Evolutionary conservation across 2,329 filamentous ascomycete species (phyloP), one percentile per base, ranked within the genome.

Genomic region (Rachicladosporium sp.): DNA sequence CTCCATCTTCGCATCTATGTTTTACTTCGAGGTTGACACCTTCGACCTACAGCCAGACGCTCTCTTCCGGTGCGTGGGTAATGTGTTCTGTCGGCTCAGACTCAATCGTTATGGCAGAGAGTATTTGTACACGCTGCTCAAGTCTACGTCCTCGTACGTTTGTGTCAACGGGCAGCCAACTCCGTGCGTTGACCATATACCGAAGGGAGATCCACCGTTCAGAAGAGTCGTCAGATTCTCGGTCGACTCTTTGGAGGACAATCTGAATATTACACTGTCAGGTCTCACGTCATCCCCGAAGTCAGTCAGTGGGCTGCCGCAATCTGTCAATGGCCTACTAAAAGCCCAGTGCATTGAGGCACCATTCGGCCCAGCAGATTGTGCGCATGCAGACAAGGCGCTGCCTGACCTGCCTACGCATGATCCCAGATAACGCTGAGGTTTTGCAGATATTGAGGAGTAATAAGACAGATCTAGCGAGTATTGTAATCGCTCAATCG

Each of bases 1-100:
- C 33, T 45, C 46, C 7, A 47, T 53, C 27, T 35, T 44, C 31
- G 46, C 50, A n/a, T 49, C 43, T 3, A 43, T 46, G 30, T 53
- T 53, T 43, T 48, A 46, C 36, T 47, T 50, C 12, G 46, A 50
- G 31, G 36, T 50, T 13, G 46, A 47, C 6, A 33, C 36, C 10
- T 21, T 38, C 4, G 46, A 46, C 4, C 15, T 35, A 3, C 43
- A 30, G 19, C 12, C 15, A 13, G 38, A 38, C 15, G 35, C 30
- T 29, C n/a, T n/a, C 5, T 47, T 41, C n/a, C 15, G 10, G 4
- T 50, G 46, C 32, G n/a, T 13, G 10, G 45, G 48, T 21, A n/a
- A 38, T 32, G 43, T 49, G 21, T 44, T 42, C 19, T 46, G 42
- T 33, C 40, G 48, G 6, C 19, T 45, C 29, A 27, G 36, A 31